These are phyloP conservation scores for Chlamydomonas sphaeroides DNA, from an alignment of 139 green algal species.

Conservation along the genomic window DNA sequence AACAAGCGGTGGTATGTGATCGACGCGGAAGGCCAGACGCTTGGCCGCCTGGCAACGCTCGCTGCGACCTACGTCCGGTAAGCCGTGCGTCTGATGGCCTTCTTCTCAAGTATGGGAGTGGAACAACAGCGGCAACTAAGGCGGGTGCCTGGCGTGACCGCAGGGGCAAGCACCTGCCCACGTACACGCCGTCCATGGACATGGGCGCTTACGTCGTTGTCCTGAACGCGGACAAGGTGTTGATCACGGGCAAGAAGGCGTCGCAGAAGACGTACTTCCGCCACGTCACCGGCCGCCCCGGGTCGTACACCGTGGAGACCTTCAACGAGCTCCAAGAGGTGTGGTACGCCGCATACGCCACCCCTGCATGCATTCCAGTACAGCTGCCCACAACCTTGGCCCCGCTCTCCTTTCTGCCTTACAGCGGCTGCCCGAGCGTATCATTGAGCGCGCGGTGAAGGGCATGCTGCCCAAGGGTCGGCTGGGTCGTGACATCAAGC, in stretches of 20 bases:
- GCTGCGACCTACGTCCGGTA: conserved; percentile 88
- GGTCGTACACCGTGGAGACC: conserved; percentile 77
- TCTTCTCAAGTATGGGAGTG: too few relatives aligned
- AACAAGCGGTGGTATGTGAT: conserved; percentile 96
- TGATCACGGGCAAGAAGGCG: conserved; percentile 91
- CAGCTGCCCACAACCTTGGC: background rate
- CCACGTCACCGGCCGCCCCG: conserved; percentile 82
- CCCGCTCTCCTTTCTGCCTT: background rate
- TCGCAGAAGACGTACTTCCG: conserved; percentile 93
- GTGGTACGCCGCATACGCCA: too few relatives aligned
- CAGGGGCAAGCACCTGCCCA: conserved; percentile 90
- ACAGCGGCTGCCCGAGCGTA: conserved; percentile 95
- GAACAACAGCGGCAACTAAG: too few relatives aligned
- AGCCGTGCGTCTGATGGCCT: background rate
- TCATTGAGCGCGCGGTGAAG: conserved; percentile 96
- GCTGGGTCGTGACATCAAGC: conserved; percentile 86
- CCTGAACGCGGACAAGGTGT: conserved; percentile 96
- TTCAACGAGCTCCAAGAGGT: conserved; percentile 85
- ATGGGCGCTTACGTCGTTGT: conserved; percentile 97
- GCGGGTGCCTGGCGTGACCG: background rate
- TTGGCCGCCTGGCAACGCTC: conserved; percentile 90
- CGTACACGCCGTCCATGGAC: conserved; percentile 94
- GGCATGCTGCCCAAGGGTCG: conserved; percentile 98
- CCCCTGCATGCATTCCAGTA: background rate
- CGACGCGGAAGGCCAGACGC: conserved; percentile 92